Conservation (phyloP, 805 yeast genomes). For the Scheffersomyces ergatensis region DNA sequence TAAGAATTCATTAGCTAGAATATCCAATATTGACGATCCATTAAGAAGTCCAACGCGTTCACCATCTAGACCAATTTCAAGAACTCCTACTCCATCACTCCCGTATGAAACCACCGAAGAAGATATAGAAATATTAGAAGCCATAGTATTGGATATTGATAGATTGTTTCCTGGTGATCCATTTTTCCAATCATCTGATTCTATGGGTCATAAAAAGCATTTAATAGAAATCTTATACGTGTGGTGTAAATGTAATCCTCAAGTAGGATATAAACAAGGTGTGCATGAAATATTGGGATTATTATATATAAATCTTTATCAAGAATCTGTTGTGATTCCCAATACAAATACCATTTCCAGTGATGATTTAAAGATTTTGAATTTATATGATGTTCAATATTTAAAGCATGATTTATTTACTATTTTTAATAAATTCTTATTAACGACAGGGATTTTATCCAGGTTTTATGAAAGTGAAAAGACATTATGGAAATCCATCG, state of each 20-base stretch:
- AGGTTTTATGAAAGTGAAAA: slow-evolving; percentile 39
- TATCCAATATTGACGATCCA: slow-evolving; percentile 13
- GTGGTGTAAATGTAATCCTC: slow-evolving; percentile 49
- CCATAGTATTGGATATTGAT: slow-evolving; percentile 50
- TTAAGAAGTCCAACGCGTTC: slow-evolving; percentile 1
- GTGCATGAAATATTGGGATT: slow-evolving; percentile 53
- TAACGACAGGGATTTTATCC: slow-evolving; percentile 36
- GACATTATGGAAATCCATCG: slow-evolving; percentile 44
- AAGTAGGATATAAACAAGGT: slow-evolving; percentile 53
- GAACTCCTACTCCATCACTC: neutral
- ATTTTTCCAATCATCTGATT: slow-evolving; percentile 19
- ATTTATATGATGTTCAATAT: slow-evolving; percentile 36
- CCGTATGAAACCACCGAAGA: slow-evolving; percentile 8
- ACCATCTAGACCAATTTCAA: slow-evolving; percentile 1
- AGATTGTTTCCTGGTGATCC: slow-evolving; percentile 50
- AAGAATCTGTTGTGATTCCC: slow-evolving; percentile 32
- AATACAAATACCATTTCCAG: slow-evolving; percentile 19
- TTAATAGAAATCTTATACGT: slow-evolving; percentile 44
- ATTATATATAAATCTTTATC: slow-evolving; percentile 37
- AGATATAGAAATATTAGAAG: slow-evolving; percentile 40
- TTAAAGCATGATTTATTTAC: slow-evolving; percentile 43
- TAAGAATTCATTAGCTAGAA: slow-evolving; percentile 15
- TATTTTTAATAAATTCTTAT: slow-evolving; percentile 41
- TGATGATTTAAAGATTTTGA: slow-evolving; percentile 33
- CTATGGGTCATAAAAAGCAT: slow-evolving; percentile 19